Evolutionary conservation across 2,329 filamentous ascomycete genomes (phyloP), one percentile per base, ranked within the genome.

Genomic region (Xylariaceae sp.): DNA sequence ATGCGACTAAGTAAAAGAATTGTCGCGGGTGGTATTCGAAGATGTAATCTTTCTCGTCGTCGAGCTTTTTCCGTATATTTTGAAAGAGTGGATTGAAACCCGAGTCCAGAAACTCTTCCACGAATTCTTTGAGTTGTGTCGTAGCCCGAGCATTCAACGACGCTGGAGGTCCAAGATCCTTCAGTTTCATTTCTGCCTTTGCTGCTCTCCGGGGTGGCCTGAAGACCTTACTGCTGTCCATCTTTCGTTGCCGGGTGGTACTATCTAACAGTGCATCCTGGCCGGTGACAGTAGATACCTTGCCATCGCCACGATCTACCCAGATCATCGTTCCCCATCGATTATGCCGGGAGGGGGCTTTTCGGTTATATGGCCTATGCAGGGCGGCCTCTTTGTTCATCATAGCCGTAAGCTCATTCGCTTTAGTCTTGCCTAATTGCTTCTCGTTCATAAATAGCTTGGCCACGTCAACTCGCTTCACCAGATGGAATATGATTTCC

Each of bases 241-340:
- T 91, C 69, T 96, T 95, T 49, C 88, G 80, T 61, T 96, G 80
- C 5, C 88, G 87, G 40, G 81, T 80, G 6, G 87, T 80, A 5
- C 84, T 81, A 64, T 90, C 85, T 2, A 84, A 81, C 44, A 99
- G 80, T 3, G 88, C 88, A 63, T 91, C 87, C 68, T 97, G 92
- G 1, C 94, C 94, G 0, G 91, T 91, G 1, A 99, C 80, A 0
- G 91, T 91, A 0, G 89, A 87, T 64, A 94, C 82, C 65, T 91
- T 91, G 49, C 87, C 85, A 62, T 91, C 87, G 47, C 91, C 88
- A 53, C 91, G 80, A 73, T 95, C 90, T 39, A 99, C 84, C 91
- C 92, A 97, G 35, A 96, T 85, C 89, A 97, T 97, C 8, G 91
- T 95, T 2, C 94, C 94, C 66, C 97, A 99, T 35, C 94, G 83